Evolutionary conservation across 2,329 filamentous ascomycete species (phyloP), one percentile per base, ranked within the genome.

Genomic region (Colletotrichum gloeosporioides): DNA sequence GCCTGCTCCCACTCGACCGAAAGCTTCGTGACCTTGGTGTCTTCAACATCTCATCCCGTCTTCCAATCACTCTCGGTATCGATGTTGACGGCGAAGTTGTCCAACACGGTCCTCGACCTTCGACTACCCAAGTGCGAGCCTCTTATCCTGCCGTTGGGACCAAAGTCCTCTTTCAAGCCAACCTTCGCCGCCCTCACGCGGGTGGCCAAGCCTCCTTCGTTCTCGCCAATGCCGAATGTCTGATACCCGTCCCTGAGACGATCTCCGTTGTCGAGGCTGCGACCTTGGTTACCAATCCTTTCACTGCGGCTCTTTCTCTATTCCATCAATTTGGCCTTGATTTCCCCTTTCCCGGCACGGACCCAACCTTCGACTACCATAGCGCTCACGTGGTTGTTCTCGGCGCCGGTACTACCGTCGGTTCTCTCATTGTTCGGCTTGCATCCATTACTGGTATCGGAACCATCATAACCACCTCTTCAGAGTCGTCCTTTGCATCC

Each of bases 261-360:
- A 27, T 27, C 8, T 8, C 27, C n/a, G 32, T n/a, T 25, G 15
- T 27, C 13, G 15, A 68, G 31, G 25, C 63, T 18, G 18, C 63
- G 7, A 49, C 18, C 3, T 3, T 49, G 12, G 18, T 57, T 8
- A 39, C 64, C n/a, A 29, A 59, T 22, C 22, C 39, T 6, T 59
- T 29, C 27, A 59, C 64, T 59, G 27, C 9, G 57, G 69, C 73
- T 76, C 70, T 73, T 76, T 76, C 63, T 73, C 16, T 31, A 12
- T 64, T 68, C 63, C 63, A 34, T 10, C 61, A 13, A 25, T 69
- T 32, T 69, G 70, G 70, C 73, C 70, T 64, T 12, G 8, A 4
- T 32, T 15, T 25, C 34, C 39, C 32, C 10, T 18, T 69, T 32
- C 55, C 63, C 9, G 27, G 32, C 44, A 18, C 18, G 22, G 16